Evolutionary conservation across 139 green algal genomes (phyloP), one percentile per base, ranked within the genome.

Genomic region (Chlorella sorokiniana): DNA sequence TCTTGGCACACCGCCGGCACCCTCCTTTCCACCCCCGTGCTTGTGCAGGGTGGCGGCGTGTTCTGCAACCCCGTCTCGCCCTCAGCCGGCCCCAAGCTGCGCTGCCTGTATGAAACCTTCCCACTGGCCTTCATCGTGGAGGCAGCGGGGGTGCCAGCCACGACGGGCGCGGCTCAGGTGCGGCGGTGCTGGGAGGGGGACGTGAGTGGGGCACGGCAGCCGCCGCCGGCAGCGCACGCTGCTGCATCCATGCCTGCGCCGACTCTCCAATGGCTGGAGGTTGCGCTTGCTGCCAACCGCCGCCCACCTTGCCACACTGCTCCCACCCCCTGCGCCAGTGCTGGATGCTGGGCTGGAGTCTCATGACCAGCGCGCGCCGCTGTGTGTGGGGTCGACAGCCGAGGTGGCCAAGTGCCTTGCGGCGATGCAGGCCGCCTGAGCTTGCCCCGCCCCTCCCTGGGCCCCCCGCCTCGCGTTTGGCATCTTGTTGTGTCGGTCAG

Each of bases 41-140:
- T 65, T 65, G 38, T 51, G 48, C 88, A 94, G 89, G 91, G 93
- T 27, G 92, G 92, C 22, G 94, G 94, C 35, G 86, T 97, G 18
- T 98, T 97, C 83, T 93, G 88, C 84, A 96, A 93, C 86, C 94
- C 94, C 23, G 77, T 69, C 51, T 94, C 91, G 0, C 1, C 81
- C 3, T 59, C 67, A 9, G 90, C 91, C 31, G 89, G 90, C 4
- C 88, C 93, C 27, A 97, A 97, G 89, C 89, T 98, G 78, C 81
- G 94, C 51, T 80, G 97, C 76, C 84, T 97, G 82, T 98, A 95
- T 76, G 94, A 98, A 81, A 93, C 87, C 69, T 87, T 89, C 11
- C 94, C 94, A 0, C 65, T 98, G 61, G 86, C 94, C 0, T 85
- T 94, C 6, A 81, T 96, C 0, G 82, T 95, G 1, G 93, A 96